Evolutionary conservation across 2,329 filamentous ascomycete species (phyloP).

Genomic region (Claviceps spartinae): DNA sequence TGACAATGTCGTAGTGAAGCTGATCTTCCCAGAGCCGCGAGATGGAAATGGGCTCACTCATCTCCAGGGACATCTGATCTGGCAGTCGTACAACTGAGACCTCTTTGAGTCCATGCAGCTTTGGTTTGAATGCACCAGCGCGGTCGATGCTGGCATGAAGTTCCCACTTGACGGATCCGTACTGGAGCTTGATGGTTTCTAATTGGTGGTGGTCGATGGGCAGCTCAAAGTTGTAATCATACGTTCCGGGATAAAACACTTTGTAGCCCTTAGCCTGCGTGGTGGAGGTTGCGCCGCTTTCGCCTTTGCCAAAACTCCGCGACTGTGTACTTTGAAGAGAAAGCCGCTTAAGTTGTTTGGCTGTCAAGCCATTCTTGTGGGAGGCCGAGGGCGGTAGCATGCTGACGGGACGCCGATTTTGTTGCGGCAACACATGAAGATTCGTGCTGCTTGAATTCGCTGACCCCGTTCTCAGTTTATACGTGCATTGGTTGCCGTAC

Average conservation of each 20-base stretch:
- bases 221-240: slow-evolving; percentile 66
- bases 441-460: slow-evolving; percentile 24
- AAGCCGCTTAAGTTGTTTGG: slow-evolving; percentile 49
- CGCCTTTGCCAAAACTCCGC: slow-evolving; percentile 72
- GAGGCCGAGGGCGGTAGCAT: slow-evolving; percentile 5
- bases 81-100: slow-evolving; percentile 74
- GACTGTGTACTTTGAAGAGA: slow-evolving; percentile 72
- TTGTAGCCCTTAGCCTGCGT: slow-evolving; percentile 62
- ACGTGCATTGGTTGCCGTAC: slow-evolving; percentile 51
- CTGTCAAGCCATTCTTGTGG: slow-evolving; percentile 14
- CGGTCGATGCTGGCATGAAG: slow-evolving; percentile 75
- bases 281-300: slow-evolving; percentile 49
- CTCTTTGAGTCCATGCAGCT: slow-evolving; percentile 70
- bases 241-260: slow-evolving; percentile 62
- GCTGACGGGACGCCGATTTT: slow-evolving; percentile 8
- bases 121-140: slow-evolving; percentile 79
- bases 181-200: slow-evolving; percentile 77
- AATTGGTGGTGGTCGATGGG: slow-evolving; percentile 79
- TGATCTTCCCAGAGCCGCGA: slow-evolving; percentile 91
- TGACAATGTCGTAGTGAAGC: slow-evolving; percentile 88
- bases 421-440: slow-evolving; percentile 10
- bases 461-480: slow-evolving; percentile 28
- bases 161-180: slow-evolving; percentile 79
- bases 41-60: slow-evolving; percentile 86
- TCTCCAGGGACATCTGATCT: slow-evolving; percentile 76